These are phyloP conservation scores for Hymenoscyphus salicellus DNA, from an alignment of 2,329 filamentous ascomycete genomes.

Conservation along the genomic window DNA sequence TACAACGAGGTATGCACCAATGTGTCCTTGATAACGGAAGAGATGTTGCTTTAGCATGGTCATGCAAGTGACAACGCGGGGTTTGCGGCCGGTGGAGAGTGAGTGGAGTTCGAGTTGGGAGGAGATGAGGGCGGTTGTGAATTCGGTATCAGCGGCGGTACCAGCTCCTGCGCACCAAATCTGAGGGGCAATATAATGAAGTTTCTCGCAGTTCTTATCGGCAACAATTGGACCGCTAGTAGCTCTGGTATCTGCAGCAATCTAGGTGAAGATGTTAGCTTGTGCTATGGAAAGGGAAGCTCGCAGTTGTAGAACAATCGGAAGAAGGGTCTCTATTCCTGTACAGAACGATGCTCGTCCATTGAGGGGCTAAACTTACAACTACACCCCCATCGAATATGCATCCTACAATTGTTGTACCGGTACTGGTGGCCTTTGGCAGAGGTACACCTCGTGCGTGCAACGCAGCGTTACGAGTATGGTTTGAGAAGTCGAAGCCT, in stretches of 20 bases:
- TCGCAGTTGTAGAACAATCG: neutral
- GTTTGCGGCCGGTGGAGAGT: constrained; percentile 92
- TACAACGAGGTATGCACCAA: constrained; percentile 95
- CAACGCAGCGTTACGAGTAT: constrained; percentile 96
- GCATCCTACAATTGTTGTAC: constrained; percentile 97
- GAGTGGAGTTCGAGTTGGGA: constrained; percentile 97
- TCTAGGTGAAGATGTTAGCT: constrained; percentile 50
- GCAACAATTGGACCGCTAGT: constrained; percentile 97
- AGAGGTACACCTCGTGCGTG: constrained; percentile 91
- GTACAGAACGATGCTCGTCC: neutral
- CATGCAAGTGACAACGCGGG: constrained; percentile 98
- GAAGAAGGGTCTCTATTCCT: neutral
- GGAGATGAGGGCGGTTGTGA: constrained; percentile 97
- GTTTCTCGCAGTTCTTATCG: constrained; percentile 99
- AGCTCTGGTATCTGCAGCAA: constrained; percentile 96
- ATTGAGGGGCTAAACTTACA: constrained; percentile 48
- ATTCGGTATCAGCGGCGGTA: constrained; percentile 97
- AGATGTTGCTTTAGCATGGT: constrained; percentile 99
- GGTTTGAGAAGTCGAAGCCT: constrained; percentile 99
- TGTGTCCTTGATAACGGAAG: constrained; percentile 96
- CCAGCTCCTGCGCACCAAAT: constrained; percentile 99
- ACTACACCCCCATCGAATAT: constrained; percentile 96
- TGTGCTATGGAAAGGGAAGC: neutral
- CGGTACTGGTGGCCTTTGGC: constrained; percentile 96
- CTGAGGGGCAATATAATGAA: constrained; percentile 97